Base-by-base conservation (phyloP, 768 basidiomycete genomes). In the Suillus sp. region DNA sequence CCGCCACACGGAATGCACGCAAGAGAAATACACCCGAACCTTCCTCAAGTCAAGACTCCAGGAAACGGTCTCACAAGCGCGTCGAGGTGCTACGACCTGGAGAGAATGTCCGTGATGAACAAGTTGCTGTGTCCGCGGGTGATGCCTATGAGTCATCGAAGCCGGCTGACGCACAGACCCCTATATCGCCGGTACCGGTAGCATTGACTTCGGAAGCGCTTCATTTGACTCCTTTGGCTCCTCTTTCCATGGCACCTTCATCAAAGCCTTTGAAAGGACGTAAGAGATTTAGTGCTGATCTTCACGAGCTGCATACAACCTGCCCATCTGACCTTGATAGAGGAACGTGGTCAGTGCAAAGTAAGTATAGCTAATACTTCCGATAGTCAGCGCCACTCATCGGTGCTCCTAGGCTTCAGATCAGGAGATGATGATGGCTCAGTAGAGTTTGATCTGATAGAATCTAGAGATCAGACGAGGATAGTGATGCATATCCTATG, bases 401-500 rank as follows among this genome's bases (percentile, higher is more conserved):
- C 18, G 48, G 22, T 54, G 20, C 18, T 59, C 9, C 14, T 69
- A 90, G 88, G 73, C 58, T 69, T 87, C n/a, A 71, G 75, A 34
- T 51, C 78, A 30, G 87, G 87, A 32, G 87, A 89, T 32, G 88
- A 89, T 57, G 88, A 89, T 65, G 87, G 86, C 18, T 79, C 82
- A n/a, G 74, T 90, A n/a, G 81, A 86, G 59, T 75, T 87, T 35
- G 68, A 69, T 14, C 74, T 88, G 27, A 70, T 74, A 48, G 70
- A 80, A n/a, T 60, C 60, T 34, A 75, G 72, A 42, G 74, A 69
- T 9, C 71, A 78, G 61, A 74, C 73, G 45, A 67, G 80, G 47
- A 63, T 81, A 37, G 64, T 76, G 1, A 70, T 81, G 42, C 80
- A 77, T 64, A 69, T 88, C 27, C 72, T 86, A 35, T 75, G 86